These are phyloP conservation scores for Pontederia paniculata DNA, from an alignment of 176 grass and related monocot species.

Conservation along the genomic window DNA sequence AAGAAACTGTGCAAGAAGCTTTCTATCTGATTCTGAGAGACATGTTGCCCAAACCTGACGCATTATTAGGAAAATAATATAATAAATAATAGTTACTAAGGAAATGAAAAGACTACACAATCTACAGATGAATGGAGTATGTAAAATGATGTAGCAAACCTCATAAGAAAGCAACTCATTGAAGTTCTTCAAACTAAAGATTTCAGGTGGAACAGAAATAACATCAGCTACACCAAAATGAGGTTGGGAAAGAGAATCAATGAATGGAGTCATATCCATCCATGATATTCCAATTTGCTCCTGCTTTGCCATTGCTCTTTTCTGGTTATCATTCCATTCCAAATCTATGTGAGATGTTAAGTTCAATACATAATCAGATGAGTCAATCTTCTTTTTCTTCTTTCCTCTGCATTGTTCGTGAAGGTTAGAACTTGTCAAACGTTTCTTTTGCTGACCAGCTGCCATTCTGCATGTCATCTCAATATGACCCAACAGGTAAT, in stretches of 20 bases:
- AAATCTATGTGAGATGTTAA: constrained; percentile 60
- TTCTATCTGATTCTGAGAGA: constrained; percentile 52
- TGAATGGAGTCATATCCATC: constrained; percentile 54
- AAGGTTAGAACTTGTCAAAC: constrained; percentile 38
- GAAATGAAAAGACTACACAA: not conserved
- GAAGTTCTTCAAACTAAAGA: constrained; percentile 48
- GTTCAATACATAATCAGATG: constrained; percentile 43
- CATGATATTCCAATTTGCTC: constrained; percentile 71
- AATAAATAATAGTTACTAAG: not conserved
- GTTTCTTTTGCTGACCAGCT: constrained; percentile 72
- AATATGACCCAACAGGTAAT: constrained; percentile 18
- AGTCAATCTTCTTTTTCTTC: constrained; percentile 51
- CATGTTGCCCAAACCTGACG: constrained; percentile 49
- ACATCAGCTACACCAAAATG: constrained; percentile 57
- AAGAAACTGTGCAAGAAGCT: constrained; percentile 52
- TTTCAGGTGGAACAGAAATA: constrained; percentile 47
- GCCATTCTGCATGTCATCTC: constrained; percentile 79
- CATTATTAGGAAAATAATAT: constrained; percentile 6
- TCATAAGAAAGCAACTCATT: constrained; percentile 62
- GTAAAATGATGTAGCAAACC: constrained; percentile 25
- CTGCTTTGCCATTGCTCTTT: constrained; percentile 49
- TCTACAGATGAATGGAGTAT: not conserved
- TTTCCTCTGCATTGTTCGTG: constrained; percentile 46
- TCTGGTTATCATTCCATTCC: constrained; percentile 47
- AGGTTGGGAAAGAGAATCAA: constrained; percentile 29